Conservation (phyloP, 306 rosid species). For the Rosa chinensis region DNA sequence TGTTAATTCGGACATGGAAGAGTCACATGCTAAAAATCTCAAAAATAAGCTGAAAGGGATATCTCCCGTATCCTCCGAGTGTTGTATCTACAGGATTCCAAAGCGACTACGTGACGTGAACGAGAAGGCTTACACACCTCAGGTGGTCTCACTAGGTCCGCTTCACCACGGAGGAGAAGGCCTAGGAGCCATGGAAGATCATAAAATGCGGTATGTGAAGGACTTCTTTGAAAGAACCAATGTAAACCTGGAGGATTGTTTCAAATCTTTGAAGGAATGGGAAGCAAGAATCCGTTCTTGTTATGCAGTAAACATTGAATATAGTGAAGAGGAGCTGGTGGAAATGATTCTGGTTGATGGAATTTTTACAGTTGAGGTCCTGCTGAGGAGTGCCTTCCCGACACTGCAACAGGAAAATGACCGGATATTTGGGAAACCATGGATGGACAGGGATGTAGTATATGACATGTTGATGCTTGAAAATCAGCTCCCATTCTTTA, state of each 20-base stretch:
- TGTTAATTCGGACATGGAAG: neutral
- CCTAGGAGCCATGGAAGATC: slow-evolving; percentile 28
- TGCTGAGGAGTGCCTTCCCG: neutral
- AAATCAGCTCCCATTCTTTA: slow-evolving; percentile 44
- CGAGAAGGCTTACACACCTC: slow-evolving; percentile 27
- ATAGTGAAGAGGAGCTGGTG: neutral
- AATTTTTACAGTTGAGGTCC: slow-evolving; percentile 25
- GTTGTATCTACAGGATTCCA: slow-evolving; percentile 21
- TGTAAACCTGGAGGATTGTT: neutral
- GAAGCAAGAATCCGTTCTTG: neutral
- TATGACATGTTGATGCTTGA: slow-evolving; percentile 35
- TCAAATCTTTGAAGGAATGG: neutral
- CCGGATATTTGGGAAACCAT: slow-evolving; percentile 28
- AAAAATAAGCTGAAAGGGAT: neutral
- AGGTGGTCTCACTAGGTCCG: slow-evolving; percentile 28
- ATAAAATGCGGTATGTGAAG: slow-evolving; percentile 19
- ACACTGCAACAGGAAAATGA: slow-evolving; percentile 22
- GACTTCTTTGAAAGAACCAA: slow-evolving; percentile 12
- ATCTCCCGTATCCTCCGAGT: neutral
- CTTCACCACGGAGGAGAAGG: slow-evolving; percentile 26
- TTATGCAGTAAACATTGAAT: neutral
- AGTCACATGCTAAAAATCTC: neutral
- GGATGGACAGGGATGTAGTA: slow-evolving; percentile 27
- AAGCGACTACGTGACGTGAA: slow-evolving; percentile 13
- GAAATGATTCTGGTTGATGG: neutral